Evolutionary conservation across 2,329 filamentous ascomycete species (phyloP).

Genomic region (Hansfordia pulvinata): DNA sequence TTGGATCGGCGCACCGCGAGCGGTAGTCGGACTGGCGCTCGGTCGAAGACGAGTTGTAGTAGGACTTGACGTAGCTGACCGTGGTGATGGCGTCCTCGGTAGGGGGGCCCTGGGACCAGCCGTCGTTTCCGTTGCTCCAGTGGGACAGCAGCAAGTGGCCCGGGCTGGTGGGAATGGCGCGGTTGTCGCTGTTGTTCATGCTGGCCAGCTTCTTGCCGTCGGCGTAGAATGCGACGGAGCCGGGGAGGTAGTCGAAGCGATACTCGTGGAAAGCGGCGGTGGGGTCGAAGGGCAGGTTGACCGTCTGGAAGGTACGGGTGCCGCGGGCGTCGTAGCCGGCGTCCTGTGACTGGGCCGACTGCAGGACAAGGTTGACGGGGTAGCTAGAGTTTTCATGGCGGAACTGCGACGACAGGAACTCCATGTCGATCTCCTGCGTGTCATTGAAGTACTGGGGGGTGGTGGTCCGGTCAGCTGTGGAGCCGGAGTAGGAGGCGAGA

Average conservation of each 20-base stretch:
- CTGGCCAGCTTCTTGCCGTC: conserved; percentile 43
- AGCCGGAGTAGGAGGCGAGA: not conserved
- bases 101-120: conserved; percentile 63
- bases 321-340: conserved; percentile 48
- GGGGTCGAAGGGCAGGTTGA: conserved; percentile 53
- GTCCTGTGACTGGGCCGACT: conserved; percentile 44
- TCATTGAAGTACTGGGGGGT: conserved; percentile 60
- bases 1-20: conserved; percentile 25
- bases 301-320: conserved; percentile 42
- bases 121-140: conserved; percentile 62
- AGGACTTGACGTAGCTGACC: conserved; percentile 60
- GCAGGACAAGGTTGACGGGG: conserved; percentile 62
- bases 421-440: conserved; percentile 70
- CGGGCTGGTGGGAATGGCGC: conserved; percentile 41
- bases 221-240: conserved; percentile 53
- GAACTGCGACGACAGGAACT: conserved; percentile 60
- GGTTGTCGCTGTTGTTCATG: conserved; percentile 37
- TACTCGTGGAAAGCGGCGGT: conserved; percentile 60
- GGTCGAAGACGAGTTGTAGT: conserved; percentile 57
- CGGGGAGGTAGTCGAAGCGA: conserved; percentile 59
- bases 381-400: conserved; percentile 32
- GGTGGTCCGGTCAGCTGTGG: not conserved
- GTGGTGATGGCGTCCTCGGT: conserved; percentile 44
- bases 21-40: conserved; percentile 23
- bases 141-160: conserved; percentile 62